phyloP scores from a whole-genome alignment of 495 filamentous ascomycete species.

The Penicillium desertorum region DNA sequence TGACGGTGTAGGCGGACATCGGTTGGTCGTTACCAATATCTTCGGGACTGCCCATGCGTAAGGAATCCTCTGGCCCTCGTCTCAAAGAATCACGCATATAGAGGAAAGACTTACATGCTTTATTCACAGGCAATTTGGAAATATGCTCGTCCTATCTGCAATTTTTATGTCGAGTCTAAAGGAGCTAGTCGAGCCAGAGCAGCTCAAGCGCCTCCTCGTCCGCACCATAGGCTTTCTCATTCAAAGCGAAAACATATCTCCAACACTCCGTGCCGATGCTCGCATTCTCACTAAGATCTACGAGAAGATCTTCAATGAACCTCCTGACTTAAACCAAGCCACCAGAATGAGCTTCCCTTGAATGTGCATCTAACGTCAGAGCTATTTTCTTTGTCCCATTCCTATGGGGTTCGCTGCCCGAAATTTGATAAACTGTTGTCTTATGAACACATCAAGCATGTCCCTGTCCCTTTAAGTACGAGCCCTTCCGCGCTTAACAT shows the following conservation, averaged over 20 bases:
- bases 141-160: conserved; percentile 83
- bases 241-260: conserved; percentile 60
- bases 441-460: too few relatives aligned
- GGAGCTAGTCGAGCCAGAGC: conserved; percentile 48
- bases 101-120: background rate
- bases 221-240: conserved; percentile 72
- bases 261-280: conserved; percentile 66
- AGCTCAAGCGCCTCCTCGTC: conserved; percentile 49
- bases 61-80: background rate
- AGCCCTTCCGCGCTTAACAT: too few relatives aligned
- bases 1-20: conserved; percentile 9
- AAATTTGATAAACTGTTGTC: too few relatives aligned
- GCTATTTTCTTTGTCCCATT: background rate
- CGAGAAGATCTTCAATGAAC: conserved; percentile 47
- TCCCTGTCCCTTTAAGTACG: too few relatives aligned
- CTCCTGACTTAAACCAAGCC: conserved; percentile 20
- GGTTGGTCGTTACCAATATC: conserved; percentile 10
- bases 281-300: conserved; percentile 64
- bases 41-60: conserved; percentile 14
- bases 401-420: too few relatives aligned
- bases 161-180: conserved; percentile 62
- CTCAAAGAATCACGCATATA: too few relatives aligned
- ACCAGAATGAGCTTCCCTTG: conserved; percentile 6
- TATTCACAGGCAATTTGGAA: conserved; percentile 83
- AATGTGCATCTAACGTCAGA: conserved; percentile 4